Percentiles rank a stretch among this genome's conserved stretches.
These are phyloP conservation scores for Epichloe uncinata DNA, from an alignment of 2,329 filamentous ascomycete species.

Conservation along the genomic window DNA sequence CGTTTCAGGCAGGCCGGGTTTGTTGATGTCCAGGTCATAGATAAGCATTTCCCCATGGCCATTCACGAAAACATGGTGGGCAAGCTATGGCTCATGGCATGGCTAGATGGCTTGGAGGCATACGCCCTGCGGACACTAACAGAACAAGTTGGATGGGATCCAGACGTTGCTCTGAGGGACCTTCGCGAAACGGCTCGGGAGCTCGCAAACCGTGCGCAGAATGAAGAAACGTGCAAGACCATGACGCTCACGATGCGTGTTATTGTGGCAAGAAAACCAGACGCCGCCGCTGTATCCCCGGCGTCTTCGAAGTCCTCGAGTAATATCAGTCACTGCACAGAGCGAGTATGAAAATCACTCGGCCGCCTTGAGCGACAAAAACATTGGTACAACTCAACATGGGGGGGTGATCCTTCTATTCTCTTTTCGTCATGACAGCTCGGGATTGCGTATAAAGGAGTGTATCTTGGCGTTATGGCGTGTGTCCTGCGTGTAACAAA, in stretches of 20 bases:
- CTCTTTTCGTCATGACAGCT: background rate
- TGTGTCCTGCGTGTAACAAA: too few species aligned
- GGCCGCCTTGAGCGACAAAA: background rate
- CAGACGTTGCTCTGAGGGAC: conserved; percentile 31
- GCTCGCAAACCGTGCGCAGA: conserved; percentile 33
- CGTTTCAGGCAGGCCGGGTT: conserved; percentile 36
- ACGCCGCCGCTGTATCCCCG: background rate
- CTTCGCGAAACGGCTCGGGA: conserved; percentile 36
- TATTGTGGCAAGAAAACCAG: conserved; percentile 37
- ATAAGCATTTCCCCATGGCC: conserved; percentile 35
- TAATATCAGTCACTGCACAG: background rate
- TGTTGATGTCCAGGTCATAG: conserved; percentile 33
- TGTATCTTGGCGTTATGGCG: too few species aligned
- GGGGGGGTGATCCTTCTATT: too few species aligned
- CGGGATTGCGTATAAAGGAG: too few species aligned
- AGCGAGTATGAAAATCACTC: background rate
- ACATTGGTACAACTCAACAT: too few species aligned
- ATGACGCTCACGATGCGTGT: conserved; percentile 35
- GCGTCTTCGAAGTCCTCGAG: background rate
- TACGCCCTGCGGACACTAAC: conserved; percentile 36
- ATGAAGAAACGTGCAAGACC: conserved; percentile 27
- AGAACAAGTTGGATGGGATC: conserved; percentile 39
- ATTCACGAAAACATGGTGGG: conserved; percentile 31
- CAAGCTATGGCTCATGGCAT: conserved; percentile 40
- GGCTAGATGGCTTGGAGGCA: conserved; percentile 38